Evolutionary conservation across 2,329 filamentous ascomycete genomes (phyloP), one percentile per base, ranked within the genome.

Genomic region (Colletotrichum siamense): DNA sequence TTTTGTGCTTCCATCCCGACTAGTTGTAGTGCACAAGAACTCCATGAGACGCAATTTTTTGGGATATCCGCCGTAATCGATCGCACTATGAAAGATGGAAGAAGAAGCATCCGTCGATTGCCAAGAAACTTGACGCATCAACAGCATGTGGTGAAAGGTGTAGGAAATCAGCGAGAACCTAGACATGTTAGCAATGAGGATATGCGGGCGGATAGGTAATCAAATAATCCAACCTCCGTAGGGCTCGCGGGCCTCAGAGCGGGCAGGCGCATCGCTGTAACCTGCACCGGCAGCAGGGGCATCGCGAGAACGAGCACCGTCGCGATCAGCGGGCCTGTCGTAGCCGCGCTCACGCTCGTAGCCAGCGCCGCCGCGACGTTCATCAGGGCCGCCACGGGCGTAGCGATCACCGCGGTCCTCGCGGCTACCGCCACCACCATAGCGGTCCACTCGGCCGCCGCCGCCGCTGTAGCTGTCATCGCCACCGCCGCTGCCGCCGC

Each of bases 321-420:
- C 85, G 63, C 87, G 86, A 28, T 88, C 86, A 68, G 65, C 72
- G 65, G 59, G 74, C 64, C 32, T 76, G n/a, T 76, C 73, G 24
- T 72, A 71, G 69, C 81, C 83, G 69, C 88, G 88, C 69, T 91
- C 88, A 65, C 89, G 89, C 18, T 89, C 89, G 76, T 90, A 89
- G 55, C 87, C 87, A 77, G 87, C 85, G 26, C 70, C 85, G 39
- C 69, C 70, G 44, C 82, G 77, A 49, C 78, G 79, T 22, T 86
- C 85, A 77, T 88, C 83, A 44, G 85, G 82, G 39, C 87, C 86
- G 74, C 90, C 68, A 78, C 82, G 80, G 62, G 86, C 85, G 77
- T 85, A 84, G 77, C 85, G 85, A 73, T 89, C 87, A 77, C 87
- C 85, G 73, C 86, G 84, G 73, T 86, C 82, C 66, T 85, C 84